Base-by-base conservation (phyloP, 768 basidiomycete genomes). In the Lactifluus subvellereus region DNA sequence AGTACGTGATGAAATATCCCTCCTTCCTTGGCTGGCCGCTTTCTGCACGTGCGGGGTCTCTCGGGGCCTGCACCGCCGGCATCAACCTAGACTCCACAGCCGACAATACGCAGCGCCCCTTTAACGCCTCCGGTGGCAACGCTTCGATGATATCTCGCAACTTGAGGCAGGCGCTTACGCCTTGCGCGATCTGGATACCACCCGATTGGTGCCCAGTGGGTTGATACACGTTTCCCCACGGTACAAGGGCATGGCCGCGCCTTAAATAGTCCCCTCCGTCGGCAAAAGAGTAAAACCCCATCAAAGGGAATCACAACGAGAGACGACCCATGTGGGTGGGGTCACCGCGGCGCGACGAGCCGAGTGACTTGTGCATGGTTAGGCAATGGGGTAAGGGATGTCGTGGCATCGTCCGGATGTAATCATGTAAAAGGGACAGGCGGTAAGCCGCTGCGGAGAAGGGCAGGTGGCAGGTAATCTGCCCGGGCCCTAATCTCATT, bases 401-500 rank as follows among this genome's bases (percentile, higher is more conserved):
- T 38, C 4, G 43, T 43, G 16, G 10, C 18, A 16, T 53, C 50
- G 40, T 18, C 20, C 30, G 35, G 35, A 54, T 54, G 37, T n/a
- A n/a, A n/a, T n/a, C n/a, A n/a, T n/a, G n/a, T 42, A 57, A 45
- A 45, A 55, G 53, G 27, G 54, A 22, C 58, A 59, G 63, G 62
- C 63, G 63, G 63, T 64, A 64, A 64, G 63, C 49, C 63, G 54
- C 58, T 59, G 63, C 63, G 63, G 47, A 55, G 58, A 64, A 64
- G 62, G n/a, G 27, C 27, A 27, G 27, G 27, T 27, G 51, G 3
- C 20, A 54, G 27, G 51, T 22, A 49, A 40, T n/a, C 45, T 33
- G 22, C 18, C 57, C n/a, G 38, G 52, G 42, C 47, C 22, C 32
- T 55, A 50, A 50, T 37, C 57, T 43, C 22, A 55, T 60, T 43